Percentiles rank a stretch among this genome's conserved stretches.
Conservation (phyloP, 2,329 filamentous ascomycete species). For the Parastagonospora avenae region DNA sequence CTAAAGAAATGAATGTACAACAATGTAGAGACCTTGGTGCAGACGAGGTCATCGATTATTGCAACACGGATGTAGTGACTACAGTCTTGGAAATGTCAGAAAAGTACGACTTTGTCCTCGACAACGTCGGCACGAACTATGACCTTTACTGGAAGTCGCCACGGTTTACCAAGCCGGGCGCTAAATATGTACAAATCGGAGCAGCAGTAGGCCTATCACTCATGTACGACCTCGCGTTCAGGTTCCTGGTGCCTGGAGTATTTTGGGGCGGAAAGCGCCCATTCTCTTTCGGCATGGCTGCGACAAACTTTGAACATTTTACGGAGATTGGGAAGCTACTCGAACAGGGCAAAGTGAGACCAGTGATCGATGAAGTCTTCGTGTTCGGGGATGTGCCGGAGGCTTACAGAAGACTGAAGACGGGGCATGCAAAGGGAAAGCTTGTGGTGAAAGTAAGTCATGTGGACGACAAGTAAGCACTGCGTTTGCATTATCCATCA, state of each 20-base stretch:
- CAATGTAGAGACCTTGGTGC: conserved; percentile 64
- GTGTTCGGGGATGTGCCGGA: conserved; percentile 59
- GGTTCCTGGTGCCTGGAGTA: conserved; percentile 35
- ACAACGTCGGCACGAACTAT: conserved; percentile 56
- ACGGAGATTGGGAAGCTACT: conserved; percentile 59
- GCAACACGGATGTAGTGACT: conserved; percentile 52
- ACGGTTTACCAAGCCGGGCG: conserved; percentile 14
- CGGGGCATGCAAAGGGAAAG: conserved; percentile 61
- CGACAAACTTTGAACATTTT: conserved; percentile 21
- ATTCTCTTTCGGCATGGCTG: conserved; percentile 43
- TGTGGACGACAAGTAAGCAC: not conserved
- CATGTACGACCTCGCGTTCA: conserved; percentile 18
- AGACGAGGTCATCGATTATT: conserved; percentile 66
- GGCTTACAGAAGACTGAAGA: conserved; percentile 62
- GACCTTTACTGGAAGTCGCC: conserved; percentile 27
- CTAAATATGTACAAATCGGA: conserved; percentile 27
- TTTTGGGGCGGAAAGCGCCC: conserved; percentile 56
- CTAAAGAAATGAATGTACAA: conserved; percentile 55
- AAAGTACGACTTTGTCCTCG: conserved; percentile 60
- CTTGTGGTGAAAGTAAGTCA: conserved; percentile 49
- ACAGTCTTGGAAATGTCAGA: conserved; percentile 52
- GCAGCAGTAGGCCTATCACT: conserved; percentile 21
- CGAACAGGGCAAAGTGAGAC: conserved; percentile 60
- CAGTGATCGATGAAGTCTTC: conserved; percentile 60
- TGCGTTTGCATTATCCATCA: no score